phyloP scores from a whole-genome alignment of 768 basidiomycete genomes.

The Guyanaporus albipodus region DNA sequence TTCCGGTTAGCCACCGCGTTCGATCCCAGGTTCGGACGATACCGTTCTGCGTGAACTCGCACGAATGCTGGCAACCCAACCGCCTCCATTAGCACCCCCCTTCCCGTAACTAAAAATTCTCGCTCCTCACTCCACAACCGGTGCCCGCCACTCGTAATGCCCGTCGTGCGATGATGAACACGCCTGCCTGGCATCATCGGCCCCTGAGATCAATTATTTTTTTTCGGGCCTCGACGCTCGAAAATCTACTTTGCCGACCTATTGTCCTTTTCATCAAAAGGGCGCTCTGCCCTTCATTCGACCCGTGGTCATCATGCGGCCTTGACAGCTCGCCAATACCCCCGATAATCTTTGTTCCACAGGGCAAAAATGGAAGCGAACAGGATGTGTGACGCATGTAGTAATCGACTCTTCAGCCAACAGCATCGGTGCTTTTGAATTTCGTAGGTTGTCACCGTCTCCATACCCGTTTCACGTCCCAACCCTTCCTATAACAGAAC shows the following conservation, averaged over 20 bases:
- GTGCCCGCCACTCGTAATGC: conserved; percentile 10
- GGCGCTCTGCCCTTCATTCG: conserved; percentile 1
- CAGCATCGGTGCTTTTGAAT: conserved; percentile 11
- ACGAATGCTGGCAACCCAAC: conserved; percentile 13
- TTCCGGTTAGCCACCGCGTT: conserved; percentile 14
- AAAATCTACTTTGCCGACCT: conserved; percentile 20
- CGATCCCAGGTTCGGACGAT: conserved; percentile 14
- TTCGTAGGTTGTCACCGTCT: conserved; percentile 15
- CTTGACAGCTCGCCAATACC: conserved; percentile 12
- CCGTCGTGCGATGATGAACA: conserved; percentile 7
- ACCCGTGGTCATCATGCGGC: conserved; percentile 6
- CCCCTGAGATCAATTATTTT: conserved; percentile 17
- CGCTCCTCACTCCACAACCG: conserved; percentile 14
- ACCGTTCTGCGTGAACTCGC: conserved; percentile 14
- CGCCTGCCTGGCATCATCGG: conserved; percentile 1
- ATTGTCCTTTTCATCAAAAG: conserved; percentile 15
- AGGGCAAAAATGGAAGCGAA: conserved; percentile 25
- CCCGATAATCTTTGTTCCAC: conserved; percentile 19
- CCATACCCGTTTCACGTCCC: conserved; percentile 27
- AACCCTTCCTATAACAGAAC: conserved; percentile 20
- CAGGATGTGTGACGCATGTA: no score
- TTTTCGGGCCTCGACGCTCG: conserved; percentile 2
- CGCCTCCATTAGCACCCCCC: conserved; percentile 13
- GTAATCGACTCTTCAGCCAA: conserved; percentile 6
- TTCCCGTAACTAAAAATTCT: conserved; percentile 17